These are phyloP conservation scores for Schrenkiella parvula DNA, from an alignment of 345 rosid species.

Conservation along the genomic window DNA sequence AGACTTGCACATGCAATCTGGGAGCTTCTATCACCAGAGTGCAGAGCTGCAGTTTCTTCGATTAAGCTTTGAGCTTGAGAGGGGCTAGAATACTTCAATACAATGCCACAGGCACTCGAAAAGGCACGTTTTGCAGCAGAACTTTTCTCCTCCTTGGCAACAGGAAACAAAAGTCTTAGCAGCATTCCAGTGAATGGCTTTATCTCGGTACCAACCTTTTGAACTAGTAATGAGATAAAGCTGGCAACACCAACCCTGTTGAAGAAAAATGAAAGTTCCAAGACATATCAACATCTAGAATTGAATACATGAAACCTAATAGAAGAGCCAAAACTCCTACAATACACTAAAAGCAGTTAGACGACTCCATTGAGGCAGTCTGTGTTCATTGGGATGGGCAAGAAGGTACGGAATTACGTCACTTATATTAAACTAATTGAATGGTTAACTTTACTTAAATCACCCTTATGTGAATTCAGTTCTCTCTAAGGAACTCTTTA, in stretches of 20 bases:
- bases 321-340: not conserved
- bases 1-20: slow-evolving; percentile 83
- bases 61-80: slow-evolving; percentile 75
- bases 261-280: slow-evolving; percentile 8
- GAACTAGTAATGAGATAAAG: slow-evolving; percentile 78
- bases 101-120: slow-evolving; percentile 76
- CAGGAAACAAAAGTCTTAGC: slow-evolving; percentile 70
- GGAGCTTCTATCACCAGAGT: slow-evolving; percentile 69
- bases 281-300: slow-evolving; percentile 1
- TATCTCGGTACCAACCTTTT: slow-evolving; percentile 69
- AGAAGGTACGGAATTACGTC: not conserved
- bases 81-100: slow-evolving; percentile 67
- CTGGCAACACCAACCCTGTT: slow-evolving; percentile 93
- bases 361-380: not conserved
- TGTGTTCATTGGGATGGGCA: not conserved
- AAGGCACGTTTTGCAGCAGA: slow-evolving; percentile 82
- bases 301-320: not conserved
- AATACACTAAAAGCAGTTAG: not conserved
- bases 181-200: slow-evolving; percentile 71
- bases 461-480: slow-evolving; percentile 7
- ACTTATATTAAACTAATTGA: not conserved
- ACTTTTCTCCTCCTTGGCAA: slow-evolving; percentile 79
- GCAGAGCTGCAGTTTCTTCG: slow-evolving; percentile 80
- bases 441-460: not conserved
- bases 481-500: not conserved